Base-by-base conservation (phyloP, 805 yeast genomes). In the Blastobotrys terrestris region DNA sequence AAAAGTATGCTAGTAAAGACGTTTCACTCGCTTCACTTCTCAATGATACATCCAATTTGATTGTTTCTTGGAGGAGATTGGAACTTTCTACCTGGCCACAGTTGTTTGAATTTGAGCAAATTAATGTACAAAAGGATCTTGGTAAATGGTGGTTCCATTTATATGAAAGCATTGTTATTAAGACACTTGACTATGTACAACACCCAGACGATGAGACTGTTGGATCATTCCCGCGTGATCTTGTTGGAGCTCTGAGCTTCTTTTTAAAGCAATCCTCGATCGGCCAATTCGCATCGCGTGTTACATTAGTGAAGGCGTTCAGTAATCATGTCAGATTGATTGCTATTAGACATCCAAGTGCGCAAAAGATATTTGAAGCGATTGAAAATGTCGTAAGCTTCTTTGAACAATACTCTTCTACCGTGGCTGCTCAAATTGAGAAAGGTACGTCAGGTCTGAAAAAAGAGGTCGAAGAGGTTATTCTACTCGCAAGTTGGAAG, bases 111-210 rank as follows among this genome's bases (percentile, higher is more conserved):
- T 54, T 53, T 31, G 77, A 79, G 53, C 96, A 89, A 64, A 85
- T 81, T 48, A 68, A 69, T 0, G 61, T 78, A 16, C 72, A 72
- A 48, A 72, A 72, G 46, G 73, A 68, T 4, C 69, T 83, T 46
- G 89, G 95, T 19, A 81, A 81, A 58, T 90, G 96, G 94, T 92
- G 97, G 95, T 94, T 84, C 71, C 81, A 90, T 64, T 72, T 94
- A 48, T 94, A 84, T 64, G 98, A 94, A 65, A 80, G 83, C 7
- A 77, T 90, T 8, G 58, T 73, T 11, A 58, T 57, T 22, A 61
- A 63, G 47, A 62, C 67, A 1, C 31, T 51, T 20, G 26, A 56
- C 26, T 39, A 55, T 15, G 66, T 72, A 14, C 72, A 68, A 8
- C 76, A 71, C 11, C 66, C 67, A 2, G 70, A 68, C 5, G 75